A percentile compares a stretch with the other conserved stretches of the same genome.
Evolutionary conservation across 192 early-diverging fungal genomes (phyloP).

Genomic region (Linnemannia elongata): DNA sequence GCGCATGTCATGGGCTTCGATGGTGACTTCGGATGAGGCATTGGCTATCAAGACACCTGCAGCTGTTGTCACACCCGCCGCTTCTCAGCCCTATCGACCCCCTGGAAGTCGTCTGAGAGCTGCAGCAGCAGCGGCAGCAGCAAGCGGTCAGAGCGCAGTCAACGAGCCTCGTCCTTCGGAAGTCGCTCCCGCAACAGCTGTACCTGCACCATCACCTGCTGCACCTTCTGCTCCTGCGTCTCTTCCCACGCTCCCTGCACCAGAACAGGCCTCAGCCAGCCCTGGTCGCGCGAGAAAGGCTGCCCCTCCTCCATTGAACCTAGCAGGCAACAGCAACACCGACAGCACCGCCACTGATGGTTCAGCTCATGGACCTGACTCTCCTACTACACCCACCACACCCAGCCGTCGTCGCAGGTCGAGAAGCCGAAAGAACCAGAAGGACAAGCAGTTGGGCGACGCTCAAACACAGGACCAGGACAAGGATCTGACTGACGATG

Average conservation of each 20-base stretch:
- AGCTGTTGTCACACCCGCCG: neutral
- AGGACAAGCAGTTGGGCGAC: conserved; percentile 31
- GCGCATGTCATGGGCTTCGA: conserved; percentile 52
- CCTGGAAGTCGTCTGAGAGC: conserved; percentile 42
- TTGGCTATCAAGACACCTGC: neutral
- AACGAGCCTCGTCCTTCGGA: conserved; percentile 5
- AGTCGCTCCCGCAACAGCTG: neutral
- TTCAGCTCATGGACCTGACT: conserved; percentile 13
- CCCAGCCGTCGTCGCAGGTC: conserved; percentile 43
- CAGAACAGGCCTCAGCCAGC: neutral
- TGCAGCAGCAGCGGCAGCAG: conserved; percentile 15
- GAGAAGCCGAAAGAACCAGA: conserved; percentile 44
- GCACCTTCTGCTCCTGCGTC: neutral
- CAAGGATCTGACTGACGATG: neutral
- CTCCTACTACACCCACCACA: conserved; percentile 36
- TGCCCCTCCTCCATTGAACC: conserved; percentile 36
- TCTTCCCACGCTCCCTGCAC: neutral
- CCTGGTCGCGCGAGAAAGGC: conserved; percentile 26
- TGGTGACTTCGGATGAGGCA: conserved; percentile 44
- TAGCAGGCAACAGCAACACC: conserved; percentile 16
- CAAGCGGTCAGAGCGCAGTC: neutral
- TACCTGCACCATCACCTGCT: neutral
- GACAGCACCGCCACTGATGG: neutral
- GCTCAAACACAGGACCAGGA: conserved; percentile 8
- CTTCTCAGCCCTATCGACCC: conserved; percentile 49